phyloP scores from a whole-genome alignment of 1,284 basidiomycete genomes.

The Sporisorium graminicola region DNA sequence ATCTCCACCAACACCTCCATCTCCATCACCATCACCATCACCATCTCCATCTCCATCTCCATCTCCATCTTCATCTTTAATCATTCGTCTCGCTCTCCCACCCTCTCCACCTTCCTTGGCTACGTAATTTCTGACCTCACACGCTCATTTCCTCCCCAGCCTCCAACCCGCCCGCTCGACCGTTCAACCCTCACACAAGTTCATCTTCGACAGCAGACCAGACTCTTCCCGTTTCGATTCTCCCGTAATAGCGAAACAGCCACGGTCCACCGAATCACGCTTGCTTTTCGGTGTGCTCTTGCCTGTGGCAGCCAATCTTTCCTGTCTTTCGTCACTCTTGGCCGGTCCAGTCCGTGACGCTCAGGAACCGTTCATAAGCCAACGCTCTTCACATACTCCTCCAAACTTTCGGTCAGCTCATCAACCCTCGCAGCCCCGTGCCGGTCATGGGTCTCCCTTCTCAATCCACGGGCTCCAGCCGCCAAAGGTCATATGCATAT shows the following conservation, averaged over 20 bases:
- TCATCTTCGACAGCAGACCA: neutral
- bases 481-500: conserved; percentile 44
- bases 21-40: neutral
- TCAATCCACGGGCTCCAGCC: conserved; percentile 23
- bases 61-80: neutral
- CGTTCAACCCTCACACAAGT: conserved; percentile 6
- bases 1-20: neutral
- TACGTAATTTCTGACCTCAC: neutral
- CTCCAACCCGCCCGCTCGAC: neutral
- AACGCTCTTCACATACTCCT: neutral
- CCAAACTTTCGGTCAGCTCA: neutral
- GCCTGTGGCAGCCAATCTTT: neutral
- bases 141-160: conserved; percentile 1
- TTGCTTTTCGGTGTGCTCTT: neutral
- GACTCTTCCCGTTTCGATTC: neutral
- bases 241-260: neutral
- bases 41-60: neutral
- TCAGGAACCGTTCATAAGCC: neutral
- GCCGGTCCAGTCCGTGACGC: conserved; percentile 19
- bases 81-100: neutral
- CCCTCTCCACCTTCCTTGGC: neutral
- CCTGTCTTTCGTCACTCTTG: conserved; percentile 9
- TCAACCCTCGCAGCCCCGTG: conserved; percentile 3
- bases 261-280: neutral
- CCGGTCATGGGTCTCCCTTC: conserved; percentile 39